Evolutionary conservation across 1,284 basidiomycete species (phyloP), one percentile per base, ranked within the genome.

Genomic region (Cryptococcus jaspeensis): DNA sequence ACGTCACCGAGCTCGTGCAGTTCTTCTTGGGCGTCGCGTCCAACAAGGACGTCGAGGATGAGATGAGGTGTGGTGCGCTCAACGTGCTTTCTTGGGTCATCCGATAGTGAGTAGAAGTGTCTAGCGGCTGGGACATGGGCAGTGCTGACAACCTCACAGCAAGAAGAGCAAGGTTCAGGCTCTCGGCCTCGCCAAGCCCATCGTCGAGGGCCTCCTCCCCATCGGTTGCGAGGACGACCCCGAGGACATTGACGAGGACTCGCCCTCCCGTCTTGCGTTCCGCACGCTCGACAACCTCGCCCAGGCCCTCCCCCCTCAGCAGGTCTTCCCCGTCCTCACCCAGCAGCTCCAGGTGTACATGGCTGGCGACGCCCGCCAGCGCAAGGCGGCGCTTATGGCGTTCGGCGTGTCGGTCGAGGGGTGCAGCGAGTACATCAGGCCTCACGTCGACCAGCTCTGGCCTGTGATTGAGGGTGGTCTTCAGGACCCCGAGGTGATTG

Each of bases 71-170:
- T 61, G 89, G 96, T 74, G 88, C 90, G 25, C 84, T 99, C 57
- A 99, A 98, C 73, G 90, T 92, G 20, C 84, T 99, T 36, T 90
- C 92, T 71, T 99, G 95, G 95, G 92, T 89, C 48, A 87, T 96
- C 58, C 89, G 90, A 80, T 95, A 95, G 90, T 87, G 70, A 61
- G 81, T 76, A 12, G 4, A 8, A 15, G 20, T 18, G 32, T 20
- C 16, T 12, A 5, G 53, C 60, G 58, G 44, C 52, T 35, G 20
- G 6, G 36, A 36, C 11, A 11, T 4, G 35, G 7, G 4, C 15
- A 59, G 79, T 67, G 49, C 12, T 40, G 23, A 20, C 20, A 13
- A 5, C 35, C 22, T n/a, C 11, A n/a, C 64, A 91, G 90, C 81
- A 99, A 98, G 87, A 97, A 96, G 80, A 88, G 88, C 60, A 96